Base-by-base conservation (phyloP, 352 stramenopile genomes). In the Pythium periplocum region DNA sequence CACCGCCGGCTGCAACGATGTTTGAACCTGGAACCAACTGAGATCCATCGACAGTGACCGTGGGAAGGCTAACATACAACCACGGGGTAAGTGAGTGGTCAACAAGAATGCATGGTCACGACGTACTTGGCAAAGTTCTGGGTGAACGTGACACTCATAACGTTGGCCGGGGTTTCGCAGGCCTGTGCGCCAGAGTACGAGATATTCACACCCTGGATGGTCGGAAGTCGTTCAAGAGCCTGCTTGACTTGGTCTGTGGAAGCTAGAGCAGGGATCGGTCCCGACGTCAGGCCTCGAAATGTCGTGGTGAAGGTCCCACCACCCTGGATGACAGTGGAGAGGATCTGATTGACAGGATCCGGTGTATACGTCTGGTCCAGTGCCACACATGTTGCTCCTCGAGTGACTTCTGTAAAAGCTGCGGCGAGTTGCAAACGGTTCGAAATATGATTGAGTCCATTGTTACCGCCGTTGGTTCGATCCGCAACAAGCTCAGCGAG, bases 71-170 rank as follows among this genome's bases (percentile, higher is more conserved):
- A 44, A 5, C 6, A 38, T 8, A 30, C 4, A 53, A 8, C 12
- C 10, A 51, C 32, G 17, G 17, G 7, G 31, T 30, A 17, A 51
- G 46, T 12, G 32, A 31, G 10, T 12, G 34, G 17, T 26, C 17
- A 26, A 26, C 17, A 26, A 26, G 17, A 26, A 26, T 26, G 17
- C 17, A 40, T 2, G 12, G n/a, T 34, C 42, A 35, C 3, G 3
- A 85, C 78, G 11, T 81, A 89, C 81, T 83, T 81, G 40, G 73
- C 78, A 66, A 90, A 92, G 58, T 92, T 80, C 52, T 89, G 78
- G 1, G 73, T 92, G 55, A 92, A 92, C 33, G 76, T 89, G 39
- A 92, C 52, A 17, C 66, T 71, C 45, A 83, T 84, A 41, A 78
- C 61, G 49, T 90, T 92, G 34, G 66, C 53, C 2, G 78, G 82